Percentiles rank a stretch among this genome's conserved stretches.
These are phyloP conservation scores for Cubamyces lactineus DNA, from an alignment of 768 basidiomycete species.

Conservation along the genomic window DNA sequence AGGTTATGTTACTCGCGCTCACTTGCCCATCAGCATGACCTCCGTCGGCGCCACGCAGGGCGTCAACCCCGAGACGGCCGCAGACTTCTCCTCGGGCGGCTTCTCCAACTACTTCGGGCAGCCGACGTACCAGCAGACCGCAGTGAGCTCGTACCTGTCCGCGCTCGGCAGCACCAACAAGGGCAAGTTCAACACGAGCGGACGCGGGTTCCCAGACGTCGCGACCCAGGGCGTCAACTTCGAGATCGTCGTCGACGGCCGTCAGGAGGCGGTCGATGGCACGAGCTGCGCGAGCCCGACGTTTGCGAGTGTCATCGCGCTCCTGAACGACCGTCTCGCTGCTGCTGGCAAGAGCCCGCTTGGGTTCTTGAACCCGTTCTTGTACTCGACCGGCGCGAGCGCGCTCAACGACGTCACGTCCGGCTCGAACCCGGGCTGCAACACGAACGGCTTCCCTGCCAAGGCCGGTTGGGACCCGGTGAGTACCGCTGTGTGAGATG, in stretches of 20 bases:
- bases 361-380: constrained; percentile 43
- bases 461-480: constrained; percentile 37
- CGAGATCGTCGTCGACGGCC: constrained; percentile 48
- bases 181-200: constrained; percentile 55
- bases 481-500: not conserved
- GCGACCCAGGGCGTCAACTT: constrained; percentile 57
- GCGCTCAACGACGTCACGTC: constrained; percentile 33
- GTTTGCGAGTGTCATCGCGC: constrained; percentile 62
- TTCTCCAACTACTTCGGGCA: constrained; percentile 66
- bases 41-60: constrained; percentile 64
- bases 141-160: constrained; percentile 48
- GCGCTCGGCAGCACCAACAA: constrained; percentile 51
- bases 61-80: constrained; percentile 61
- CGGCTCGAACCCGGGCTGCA: constrained; percentile 40
- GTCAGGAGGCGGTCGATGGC: constrained; percentile 46
- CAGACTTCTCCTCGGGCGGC: constrained; percentile 68
- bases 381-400: constrained; percentile 33
- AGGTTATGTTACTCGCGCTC: not conserved
- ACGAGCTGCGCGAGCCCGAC: constrained; percentile 67
- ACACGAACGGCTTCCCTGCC: constrained; percentile 40
- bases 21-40: constrained; percentile 38
- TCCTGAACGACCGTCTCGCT: constrained; percentile 46
- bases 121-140: constrained; percentile 55
- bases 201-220: constrained; percentile 64
- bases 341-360: constrained; percentile 37